Evolutionary conservation across 345 rosid species (phyloP).

Genomic region (Nephelium lappaceum): DNA sequence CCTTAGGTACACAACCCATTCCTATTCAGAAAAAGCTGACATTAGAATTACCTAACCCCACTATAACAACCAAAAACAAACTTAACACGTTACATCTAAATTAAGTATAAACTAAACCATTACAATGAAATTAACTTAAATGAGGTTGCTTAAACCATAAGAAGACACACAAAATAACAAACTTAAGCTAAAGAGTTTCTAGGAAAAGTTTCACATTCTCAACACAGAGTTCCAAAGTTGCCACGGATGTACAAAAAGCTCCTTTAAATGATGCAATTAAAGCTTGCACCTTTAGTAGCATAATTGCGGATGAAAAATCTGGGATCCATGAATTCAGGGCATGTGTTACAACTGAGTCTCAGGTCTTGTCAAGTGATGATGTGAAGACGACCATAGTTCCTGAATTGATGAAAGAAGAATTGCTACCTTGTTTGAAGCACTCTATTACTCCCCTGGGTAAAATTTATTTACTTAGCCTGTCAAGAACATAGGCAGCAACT

Average conservation of each 20-base stretch:
- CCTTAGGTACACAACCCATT: too few relatives aligned
- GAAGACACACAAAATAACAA: too few relatives aligned
- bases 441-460: conserved; percentile 41
- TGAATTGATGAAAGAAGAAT: conserved; percentile 11
- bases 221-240: conserved; percentile 19
- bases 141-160: too few relatives aligned
- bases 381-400: conserved; percentile 21
- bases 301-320: conserved; percentile 9
- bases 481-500: background rate
- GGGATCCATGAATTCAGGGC: conserved; percentile 15
- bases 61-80: too few relatives aligned
- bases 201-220: too few relatives aligned
- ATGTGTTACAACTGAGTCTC: conserved; percentile 20
- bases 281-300: conserved; percentile 12
- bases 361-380: conserved; percentile 18
- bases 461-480: conserved; percentile 9
- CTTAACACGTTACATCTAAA: too few relatives aligned
- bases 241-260: conserved; percentile 10
- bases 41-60: too few relatives aligned
- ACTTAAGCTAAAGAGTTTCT: too few relatives aligned
- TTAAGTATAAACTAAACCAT: too few relatives aligned
- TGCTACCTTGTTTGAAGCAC: conserved; percentile 24
- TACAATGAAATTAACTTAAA: too few relatives aligned
- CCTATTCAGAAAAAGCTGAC: too few relatives aligned
- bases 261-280: conserved; percentile 15